Percentiles rank a stretch among this genome's conserved stretches.
These are phyloP conservation scores for Bacterosira constricta DNA, from an alignment of 108 stramenopile genomes.

Conservation along the genomic window DNA sequence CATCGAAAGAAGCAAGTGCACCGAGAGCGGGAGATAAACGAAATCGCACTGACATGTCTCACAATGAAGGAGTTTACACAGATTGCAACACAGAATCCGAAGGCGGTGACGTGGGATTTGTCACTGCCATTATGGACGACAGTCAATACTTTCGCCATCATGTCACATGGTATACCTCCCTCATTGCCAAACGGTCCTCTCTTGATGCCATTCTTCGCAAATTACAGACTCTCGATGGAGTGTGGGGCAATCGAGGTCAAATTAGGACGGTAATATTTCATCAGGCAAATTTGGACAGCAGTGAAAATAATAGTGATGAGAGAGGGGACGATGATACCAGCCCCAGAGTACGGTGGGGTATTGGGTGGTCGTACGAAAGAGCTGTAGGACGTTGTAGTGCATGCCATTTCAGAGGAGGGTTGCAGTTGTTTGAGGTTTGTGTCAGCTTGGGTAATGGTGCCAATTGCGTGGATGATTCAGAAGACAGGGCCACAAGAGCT, in stretches of 20 bases:
- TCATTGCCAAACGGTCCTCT: slow-evolving; percentile 76
- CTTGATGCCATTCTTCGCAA: slow-evolving; percentile 30
- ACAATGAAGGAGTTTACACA: slow-evolving; percentile 67
- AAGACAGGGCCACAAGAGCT: slow-evolving; percentile 1
- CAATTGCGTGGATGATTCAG: not conserved
- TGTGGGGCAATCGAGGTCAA: slow-evolving; percentile 57
- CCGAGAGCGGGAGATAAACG: slow-evolving; percentile 73
- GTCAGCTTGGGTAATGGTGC: not conserved
- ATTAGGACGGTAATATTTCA: slow-evolving; percentile 80
- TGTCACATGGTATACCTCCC: slow-evolving; percentile 83
- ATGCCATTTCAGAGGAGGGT: slow-evolving; percentile 26
- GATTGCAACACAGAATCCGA: slow-evolving; percentile 17
- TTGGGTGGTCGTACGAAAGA: slow-evolving; percentile 87
- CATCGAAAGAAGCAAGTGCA: slow-evolving; percentile 49
- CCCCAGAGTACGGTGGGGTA: slow-evolving; percentile 82
- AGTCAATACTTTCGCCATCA: slow-evolving; percentile 55
- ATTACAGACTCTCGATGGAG: slow-evolving; percentile 59
- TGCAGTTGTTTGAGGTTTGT: slow-evolving; percentile 32
- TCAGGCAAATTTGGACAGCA: slow-evolving; percentile 64
- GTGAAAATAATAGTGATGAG: not conserved
- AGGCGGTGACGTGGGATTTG: slow-evolving; percentile 67
- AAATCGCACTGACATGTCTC: slow-evolving; percentile 67
- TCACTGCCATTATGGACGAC: slow-evolving; percentile 55
- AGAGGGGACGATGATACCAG: not conserved
- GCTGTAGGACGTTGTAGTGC: slow-evolving; percentile 32